A percentile compares a stretch with the other conserved stretches of the same genome.
phyloP scores from a whole-genome alignment of 495 filamentous ascomycete species.

The Xylaria curta region DNA sequence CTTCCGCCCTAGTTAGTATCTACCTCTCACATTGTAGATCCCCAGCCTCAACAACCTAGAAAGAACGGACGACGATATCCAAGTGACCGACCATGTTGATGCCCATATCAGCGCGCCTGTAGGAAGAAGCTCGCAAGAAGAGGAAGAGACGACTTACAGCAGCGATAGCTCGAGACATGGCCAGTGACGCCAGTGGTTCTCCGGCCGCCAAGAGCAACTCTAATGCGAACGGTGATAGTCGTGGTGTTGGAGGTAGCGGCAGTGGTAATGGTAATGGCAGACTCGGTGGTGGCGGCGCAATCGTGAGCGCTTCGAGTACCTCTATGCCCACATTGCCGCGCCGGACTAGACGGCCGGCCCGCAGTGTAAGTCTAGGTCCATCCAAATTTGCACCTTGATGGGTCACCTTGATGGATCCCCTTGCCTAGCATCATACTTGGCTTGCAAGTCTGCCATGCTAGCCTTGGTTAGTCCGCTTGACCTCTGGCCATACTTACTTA shows the following conservation, averaged over 20 bases:
- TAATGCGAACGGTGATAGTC: neutral
- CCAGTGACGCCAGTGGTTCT: neutral
- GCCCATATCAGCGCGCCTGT: conserved; percentile 26
- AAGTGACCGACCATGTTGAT: conserved; percentile 7
- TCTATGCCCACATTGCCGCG: conserved; percentile 21
- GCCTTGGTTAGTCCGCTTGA: neutral
- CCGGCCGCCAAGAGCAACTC: neutral
- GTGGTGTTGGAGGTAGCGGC: too few species aligned
- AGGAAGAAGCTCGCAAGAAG: conserved; percentile 27
- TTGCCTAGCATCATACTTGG: conserved; percentile 1
- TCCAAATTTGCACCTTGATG: neutral
- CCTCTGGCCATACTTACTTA: neutral
- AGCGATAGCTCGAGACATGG: neutral
- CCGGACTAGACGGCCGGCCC: conserved; percentile 16
- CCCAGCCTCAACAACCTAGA: neutral
- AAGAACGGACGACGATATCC: neutral
- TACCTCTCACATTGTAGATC: neutral
- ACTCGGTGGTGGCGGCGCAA: neutral
- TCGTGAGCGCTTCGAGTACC: neutral
- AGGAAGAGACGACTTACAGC: conserved; percentile 1
- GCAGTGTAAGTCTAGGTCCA: conserved; percentile 23
- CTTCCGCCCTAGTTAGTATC: neutral
- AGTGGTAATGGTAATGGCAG: neutral
- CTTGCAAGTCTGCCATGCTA: neutral
- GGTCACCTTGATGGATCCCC: conserved; percentile 4